Evolutionary conservation across 1,139 yeast genomes (phyloP), one percentile per base, ranked within the genome.

Genomic region (Candida sp.): DNA sequence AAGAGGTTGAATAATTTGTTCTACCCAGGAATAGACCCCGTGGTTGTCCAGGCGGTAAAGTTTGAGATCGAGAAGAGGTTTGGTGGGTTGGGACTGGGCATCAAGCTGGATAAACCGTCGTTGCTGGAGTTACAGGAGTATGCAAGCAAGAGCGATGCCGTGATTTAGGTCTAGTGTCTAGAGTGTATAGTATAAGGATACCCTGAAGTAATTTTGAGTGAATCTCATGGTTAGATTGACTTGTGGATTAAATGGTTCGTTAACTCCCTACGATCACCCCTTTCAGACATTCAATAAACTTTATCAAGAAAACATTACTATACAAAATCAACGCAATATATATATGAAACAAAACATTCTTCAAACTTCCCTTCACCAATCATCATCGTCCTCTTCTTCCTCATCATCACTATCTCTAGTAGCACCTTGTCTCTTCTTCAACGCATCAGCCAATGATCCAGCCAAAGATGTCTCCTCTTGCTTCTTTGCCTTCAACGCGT

Each of bases 391-490:
- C 27, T 83, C 91, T 11, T 84, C 91, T 42, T 89, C 96, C 17
- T 86, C 94, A 42, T 86, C 94, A 58, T 86, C 88, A 49, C 85
- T 88, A 49, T 76, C 83, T 53, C 90, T 82, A 59, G 88, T 87
- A 48, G 90, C 88, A 43, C 89, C 90, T 33, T 92, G 92, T 65
- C 96, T 83, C 47, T 86, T 89, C 63, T 87, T 90, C 61, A 94
- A 80, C 0, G 98, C 98, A 56, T 90, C 90, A 0, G 98, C 98
- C 55, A 93, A 77, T 5, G 96, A 94, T 5, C 92, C 94, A 12
- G 96, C 96, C 63, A 91, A 77, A 3, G 78, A 71, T 5, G 81
- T 73, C 56, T 86, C 90, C 55, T 84, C 89, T 47, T 79, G 81
- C 63, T 85, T 83, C 66, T 85, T 85, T 45, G 88, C 86, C 67